A percentile compares a stretch with the other conserved stretches of the same genome.
Evolutionary conservation across 768 basidiomycete genomes (phyloP).

Genomic region (Rhodosporidiobolus sp.): DNA sequence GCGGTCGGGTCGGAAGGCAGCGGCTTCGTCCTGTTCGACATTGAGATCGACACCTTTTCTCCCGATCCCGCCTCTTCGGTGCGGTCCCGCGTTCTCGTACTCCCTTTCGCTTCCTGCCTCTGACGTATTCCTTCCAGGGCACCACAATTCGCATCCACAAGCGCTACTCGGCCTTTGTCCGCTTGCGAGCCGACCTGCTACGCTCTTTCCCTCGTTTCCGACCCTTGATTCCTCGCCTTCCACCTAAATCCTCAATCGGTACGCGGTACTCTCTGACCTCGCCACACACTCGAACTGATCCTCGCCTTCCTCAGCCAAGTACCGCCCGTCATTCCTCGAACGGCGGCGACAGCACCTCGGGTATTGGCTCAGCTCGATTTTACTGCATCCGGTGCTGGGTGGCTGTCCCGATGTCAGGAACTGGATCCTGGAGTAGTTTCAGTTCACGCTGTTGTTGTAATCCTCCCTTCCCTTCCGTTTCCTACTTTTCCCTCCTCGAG

Average conservation of each 20-base stretch:
- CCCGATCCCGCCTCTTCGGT: not conserved
- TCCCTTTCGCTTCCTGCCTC: not conserved
- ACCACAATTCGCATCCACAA: constrained; percentile 33
- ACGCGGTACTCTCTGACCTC: not conserved
- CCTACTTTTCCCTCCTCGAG: not conserved
- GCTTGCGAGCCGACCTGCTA: constrained; percentile 36
- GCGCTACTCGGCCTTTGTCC: constrained; percentile 44
- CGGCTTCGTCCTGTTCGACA: constrained; percentile 40
- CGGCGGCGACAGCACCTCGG: constrained; percentile 36
- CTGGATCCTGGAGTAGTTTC: constrained; percentile 24
- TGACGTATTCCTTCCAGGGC: constrained; percentile 15
- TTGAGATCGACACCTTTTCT: constrained; percentile 29
- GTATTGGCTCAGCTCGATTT: constrained; percentile 36
- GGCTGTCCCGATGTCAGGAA: constrained; percentile 4
- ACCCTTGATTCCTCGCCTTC: constrained; percentile 28
- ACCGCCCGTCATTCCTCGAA: constrained; percentile 41
- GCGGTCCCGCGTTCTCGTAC: too few relatives aligned
- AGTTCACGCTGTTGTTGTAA: constrained; percentile 2
- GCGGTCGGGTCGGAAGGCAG: constrained; percentile 22
- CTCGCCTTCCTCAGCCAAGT: constrained; percentile 35
- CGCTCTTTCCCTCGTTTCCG: constrained; percentile 23
- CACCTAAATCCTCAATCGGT: constrained; percentile 42
- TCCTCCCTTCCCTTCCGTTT: too few relatives aligned
- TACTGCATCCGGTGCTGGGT: constrained; percentile 34
- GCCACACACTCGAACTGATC: not conserved